Conservation (phyloP, 352 stramenopile species). For the Elongisporangium prolatum region DNA sequence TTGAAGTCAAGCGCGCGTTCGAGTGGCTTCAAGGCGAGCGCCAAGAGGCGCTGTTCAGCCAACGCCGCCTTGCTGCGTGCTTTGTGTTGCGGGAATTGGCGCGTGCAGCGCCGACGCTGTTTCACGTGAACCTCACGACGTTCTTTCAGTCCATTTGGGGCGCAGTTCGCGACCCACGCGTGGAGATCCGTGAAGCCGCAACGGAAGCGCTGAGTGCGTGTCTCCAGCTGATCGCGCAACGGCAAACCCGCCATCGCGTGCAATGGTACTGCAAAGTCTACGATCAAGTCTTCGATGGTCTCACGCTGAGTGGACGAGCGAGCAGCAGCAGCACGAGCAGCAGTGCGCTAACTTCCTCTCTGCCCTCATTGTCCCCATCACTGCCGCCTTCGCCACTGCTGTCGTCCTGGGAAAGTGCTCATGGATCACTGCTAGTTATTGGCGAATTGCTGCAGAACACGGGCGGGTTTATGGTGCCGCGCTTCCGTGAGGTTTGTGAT, state of each 20-base stretch:
- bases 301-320: constrained; percentile 23
- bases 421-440: constrained; percentile 96
- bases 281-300: constrained; percentile 84
- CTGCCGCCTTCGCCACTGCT: constrained; percentile 12
- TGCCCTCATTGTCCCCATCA: constrained; percentile 9
- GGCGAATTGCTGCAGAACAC: constrained; percentile 93
- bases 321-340: constrained; percentile 10
- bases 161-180: constrained; percentile 61
- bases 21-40: constrained; percentile 80
- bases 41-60: constrained; percentile 70
- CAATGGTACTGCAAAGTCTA: constrained; percentile 93
- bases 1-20: constrained; percentile 89
- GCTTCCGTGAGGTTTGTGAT: constrained; percentile 95
- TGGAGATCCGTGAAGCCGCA: constrained; percentile 81
- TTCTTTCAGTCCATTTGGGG: constrained; percentile 93
- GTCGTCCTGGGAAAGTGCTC: constrained; percentile 73
- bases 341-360: constrained; percentile 6
- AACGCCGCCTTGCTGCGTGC: constrained; percentile 71
- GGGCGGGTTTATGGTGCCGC: constrained; percentile 95
- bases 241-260: constrained; percentile 78
- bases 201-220: constrained; percentile 83
- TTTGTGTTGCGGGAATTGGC: constrained; percentile 88
- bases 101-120: constrained; percentile 81
- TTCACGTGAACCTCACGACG: constrained; percentile 89
- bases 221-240: constrained; percentile 79